phyloP scores from a whole-genome alignment of 768 basidiomycete genomes.

The Coprinopsis cinerea region DNA sequence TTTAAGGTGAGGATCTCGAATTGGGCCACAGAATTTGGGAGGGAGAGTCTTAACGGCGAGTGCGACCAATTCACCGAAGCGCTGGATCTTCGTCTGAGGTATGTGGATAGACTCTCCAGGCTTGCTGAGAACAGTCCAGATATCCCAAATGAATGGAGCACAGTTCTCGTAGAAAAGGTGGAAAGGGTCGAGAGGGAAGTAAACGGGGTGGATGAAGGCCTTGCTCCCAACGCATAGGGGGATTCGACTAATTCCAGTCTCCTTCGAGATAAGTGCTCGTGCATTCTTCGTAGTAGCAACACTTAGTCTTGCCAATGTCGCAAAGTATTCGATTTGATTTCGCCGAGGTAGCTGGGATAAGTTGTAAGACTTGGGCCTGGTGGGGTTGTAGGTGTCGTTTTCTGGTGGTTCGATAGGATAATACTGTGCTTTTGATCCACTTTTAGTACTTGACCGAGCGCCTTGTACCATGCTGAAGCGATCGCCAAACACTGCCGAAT shows the following conservation, averaged over 20 bases:
- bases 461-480: conserved; percentile 21
- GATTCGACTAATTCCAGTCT: conserved; percentile 20
- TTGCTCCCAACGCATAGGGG: conserved; percentile 23
- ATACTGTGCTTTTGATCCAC: conserved; percentile 21
- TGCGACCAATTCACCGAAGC: conserved; percentile 18
- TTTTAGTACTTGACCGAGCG: conserved; percentile 16
- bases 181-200: conserved; percentile 30
- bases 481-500: conserved; percentile 25
- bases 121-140: conserved; percentile 19
- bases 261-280: conserved; percentile 14
- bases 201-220: conserved; percentile 27
- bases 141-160: conserved; percentile 24
- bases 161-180: conserved; percentile 30
- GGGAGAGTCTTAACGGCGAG: conserved; percentile 24
- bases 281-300: background rate
- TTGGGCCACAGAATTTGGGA: conserved; percentile 25
- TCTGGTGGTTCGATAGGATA: conserved; percentile 22
- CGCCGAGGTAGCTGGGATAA: background rate
- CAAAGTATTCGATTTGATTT: background rate
- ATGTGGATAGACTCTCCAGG: conserved; percentile 18
- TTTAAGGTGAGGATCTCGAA: conserved; percentile 25
- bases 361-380: conserved; percentile 4
- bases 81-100: conserved; percentile 9
- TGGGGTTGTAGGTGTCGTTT: conserved; percentile 20
- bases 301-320: background rate